phyloP scores from a whole-genome alignment of 495 filamentous ascomycete genomes.

The Xylaria curta region DNA sequence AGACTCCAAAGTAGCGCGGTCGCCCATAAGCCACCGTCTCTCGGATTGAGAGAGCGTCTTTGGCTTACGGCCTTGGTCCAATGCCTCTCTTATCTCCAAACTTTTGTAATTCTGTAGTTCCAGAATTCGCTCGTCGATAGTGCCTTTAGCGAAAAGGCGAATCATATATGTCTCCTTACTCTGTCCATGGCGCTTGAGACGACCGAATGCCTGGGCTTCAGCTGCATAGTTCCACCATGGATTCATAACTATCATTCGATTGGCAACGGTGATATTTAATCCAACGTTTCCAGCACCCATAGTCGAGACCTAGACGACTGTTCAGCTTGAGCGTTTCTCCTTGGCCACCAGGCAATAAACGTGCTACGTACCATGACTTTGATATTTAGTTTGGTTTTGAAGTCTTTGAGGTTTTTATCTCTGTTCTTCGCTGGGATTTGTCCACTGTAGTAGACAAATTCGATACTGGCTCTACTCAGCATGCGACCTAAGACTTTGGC shows the following conservation, averaged over 20 bases:
- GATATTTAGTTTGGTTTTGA: slow-evolving; percentile 15
- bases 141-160: slow-evolving; percentile 36
- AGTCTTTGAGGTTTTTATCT: slow-evolving; percentile 21
- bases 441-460: slow-evolving; percentile 40
- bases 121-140: slow-evolving; percentile 43
- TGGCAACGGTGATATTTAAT: slow-evolving; percentile 61
- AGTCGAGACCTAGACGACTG: slow-evolving; percentile 44
- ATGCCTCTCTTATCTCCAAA: slow-evolving; percentile 3
- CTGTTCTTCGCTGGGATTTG: slow-evolving; percentile 7
- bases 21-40: slow-evolving; percentile 1
- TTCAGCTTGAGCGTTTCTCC: slow-evolving; percentile 11
- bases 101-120: slow-evolving; percentile 46
- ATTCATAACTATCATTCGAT: slow-evolving; percentile 64
- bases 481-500: slow-evolving; percentile 42
- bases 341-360: slow-evolving; percentile 23
- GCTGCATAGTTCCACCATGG: slow-evolving; percentile 63
- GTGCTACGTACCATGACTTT: slow-evolving; percentile 38
- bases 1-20: not conserved
- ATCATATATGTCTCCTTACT: slow-evolving; percentile 39
- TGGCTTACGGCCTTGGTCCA: slow-evolving; percentile 15
- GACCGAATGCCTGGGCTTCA: slow-evolving; percentile 45
- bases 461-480: slow-evolving; percentile 34
- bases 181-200: slow-evolving; percentile 46
- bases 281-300: slow-evolving; percentile 56
- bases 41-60: not conserved